Conservation (phyloP, 176 grass and related monocot genomes). For the Aegilops longissima region DNA sequence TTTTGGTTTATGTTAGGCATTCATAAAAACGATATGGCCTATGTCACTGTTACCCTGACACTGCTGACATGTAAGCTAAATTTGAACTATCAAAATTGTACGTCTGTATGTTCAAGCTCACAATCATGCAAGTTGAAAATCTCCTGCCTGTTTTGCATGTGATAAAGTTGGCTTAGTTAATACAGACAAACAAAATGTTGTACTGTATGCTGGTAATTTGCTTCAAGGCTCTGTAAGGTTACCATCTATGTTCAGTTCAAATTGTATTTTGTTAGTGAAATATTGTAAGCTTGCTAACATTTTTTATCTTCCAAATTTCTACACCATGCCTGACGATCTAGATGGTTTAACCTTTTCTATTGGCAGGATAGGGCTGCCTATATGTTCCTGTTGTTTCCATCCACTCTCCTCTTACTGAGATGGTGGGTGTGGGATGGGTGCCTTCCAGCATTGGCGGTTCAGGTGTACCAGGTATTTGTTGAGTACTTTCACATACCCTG, state of each 20-base stretch:
- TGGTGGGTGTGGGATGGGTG: slow-evolving; percentile 88
- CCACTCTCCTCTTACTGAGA: slow-evolving; percentile 73
- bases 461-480: slow-evolving; percentile 82
- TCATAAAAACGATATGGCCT: neutral
- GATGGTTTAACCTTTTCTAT: slow-evolving; percentile 23
- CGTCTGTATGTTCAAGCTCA: neutral
- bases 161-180: neutral
- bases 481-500: neutral
- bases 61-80: neutral
- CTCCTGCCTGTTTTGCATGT: slow-evolving; percentile 4
- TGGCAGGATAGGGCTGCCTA: slow-evolving; percentile 92
- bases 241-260: neutral
- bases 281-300: slow-evolving; percentile 19
- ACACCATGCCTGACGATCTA: neutral
- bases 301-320: neutral
- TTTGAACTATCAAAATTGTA: neutral
- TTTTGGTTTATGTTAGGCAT: slow-evolving; percentile 11
- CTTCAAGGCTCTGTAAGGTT: neutral
- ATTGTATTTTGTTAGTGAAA: neutral
- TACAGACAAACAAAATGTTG: neutral
- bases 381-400: slow-evolving; percentile 91
- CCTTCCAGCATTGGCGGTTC: slow-evolving; percentile 89
- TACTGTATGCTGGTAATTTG: neutral
- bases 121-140: neutral
- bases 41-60: neutral